These are phyloP conservation scores for Aspergillus cavernicola DNA, from an alignment of 495 filamentous ascomycete species.

Conservation along the genomic window DNA sequence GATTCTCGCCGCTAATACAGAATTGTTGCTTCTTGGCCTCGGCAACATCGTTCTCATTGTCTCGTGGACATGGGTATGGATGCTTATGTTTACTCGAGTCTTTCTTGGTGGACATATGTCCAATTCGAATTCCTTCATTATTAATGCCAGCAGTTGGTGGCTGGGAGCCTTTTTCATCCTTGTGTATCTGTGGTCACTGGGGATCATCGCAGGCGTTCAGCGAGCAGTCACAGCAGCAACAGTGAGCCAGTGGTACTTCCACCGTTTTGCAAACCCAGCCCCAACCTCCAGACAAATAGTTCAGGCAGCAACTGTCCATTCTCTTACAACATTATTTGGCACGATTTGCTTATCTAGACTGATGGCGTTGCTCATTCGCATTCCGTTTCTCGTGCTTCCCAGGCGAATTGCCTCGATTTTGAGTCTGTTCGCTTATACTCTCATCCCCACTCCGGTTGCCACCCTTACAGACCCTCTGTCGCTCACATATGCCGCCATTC, in stretches of 20 bases:
- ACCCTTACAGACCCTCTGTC: slow-evolving; percentile 86
- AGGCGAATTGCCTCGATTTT: slow-evolving; percentile 62
- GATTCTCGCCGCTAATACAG: slow-evolving; percentile 81
- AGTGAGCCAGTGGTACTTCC: slow-evolving; percentile 98
- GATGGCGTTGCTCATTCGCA: slow-evolving; percentile 71
- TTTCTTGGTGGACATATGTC: slow-evolving; percentile 83
- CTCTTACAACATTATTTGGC: slow-evolving; percentile 82
- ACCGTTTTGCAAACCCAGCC: slow-evolving; percentile 76
- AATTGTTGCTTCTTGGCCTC: slow-evolving; percentile 77
- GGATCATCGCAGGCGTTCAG: slow-evolving; percentile 79
- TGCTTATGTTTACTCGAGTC: slow-evolving; percentile 92
- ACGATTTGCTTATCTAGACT: slow-evolving; percentile 85
- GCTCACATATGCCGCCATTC: slow-evolving; percentile 90
- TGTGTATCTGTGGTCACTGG: slow-evolving; percentile 92
- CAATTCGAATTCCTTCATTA: slow-evolving; percentile 61
- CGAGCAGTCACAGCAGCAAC: slow-evolving; percentile 90
- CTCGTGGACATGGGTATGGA: slow-evolving; percentile 91
- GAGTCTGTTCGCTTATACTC: slow-evolving; percentile 62
- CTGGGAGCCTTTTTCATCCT: slow-evolving; percentile 84
- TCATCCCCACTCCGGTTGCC: slow-evolving; percentile 79
- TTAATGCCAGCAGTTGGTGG: slow-evolving; percentile 87
- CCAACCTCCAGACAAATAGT: slow-evolving; percentile 75
- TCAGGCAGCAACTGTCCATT: slow-evolving; percentile 73
- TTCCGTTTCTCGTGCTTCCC: slow-evolving; percentile 83
- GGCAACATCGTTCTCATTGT: slow-evolving; percentile 71